Evolutionary conservation across 129 eudicot species (phyloP), one percentile per base, ranked within the genome.

Genomic region (Glebionis coronaria): DNA sequence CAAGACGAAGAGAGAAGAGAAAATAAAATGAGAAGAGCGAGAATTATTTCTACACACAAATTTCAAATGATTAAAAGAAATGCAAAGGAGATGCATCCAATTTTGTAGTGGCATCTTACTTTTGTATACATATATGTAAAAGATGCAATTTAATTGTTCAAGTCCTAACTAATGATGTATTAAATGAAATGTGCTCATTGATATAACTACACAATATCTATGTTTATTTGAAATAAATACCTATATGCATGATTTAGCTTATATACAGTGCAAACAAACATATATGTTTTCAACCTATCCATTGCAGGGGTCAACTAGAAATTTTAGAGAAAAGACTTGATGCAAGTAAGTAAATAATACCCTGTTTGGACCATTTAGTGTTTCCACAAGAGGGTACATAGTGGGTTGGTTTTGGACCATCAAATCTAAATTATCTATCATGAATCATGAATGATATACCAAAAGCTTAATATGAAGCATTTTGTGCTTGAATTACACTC

Each of bases 381-480:
- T 74, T 65, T 74, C 78, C 78, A 29, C 59, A 46, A 74, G 61
- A 66, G 72, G 55, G 66, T 45, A 65, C 73, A 65, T 12, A 12
- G 65, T 31, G 51, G 78, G 73, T 31, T 61, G 67, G 60, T 59
- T 65, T 65, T 74, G 78, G 78, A 75, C 79, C 79, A 75, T 38
- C 6, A 6, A 9, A 61, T 61, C 50, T 27, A 38, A 25, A 27
- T 23, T 57, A 12, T 57, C 63, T 23, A 56, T 25, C 40, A 56
- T 12, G 63, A 23, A 56, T 25, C 40, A 56, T 12, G 63, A 23
- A 57, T 5, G 16, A 23, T 57, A 23, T 27, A 13, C 16, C 40
- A 56, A 15, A 53, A 53, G 25, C 13, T 10, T 21, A 56, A 25
- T 9, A 56, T 23, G 12, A 53, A 31, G 40, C 40, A n/a, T n/a